Evolutionary conservation across 306 rosid genomes (phyloP).

Genomic region (Pterocarpus macrocarpus): DNA sequence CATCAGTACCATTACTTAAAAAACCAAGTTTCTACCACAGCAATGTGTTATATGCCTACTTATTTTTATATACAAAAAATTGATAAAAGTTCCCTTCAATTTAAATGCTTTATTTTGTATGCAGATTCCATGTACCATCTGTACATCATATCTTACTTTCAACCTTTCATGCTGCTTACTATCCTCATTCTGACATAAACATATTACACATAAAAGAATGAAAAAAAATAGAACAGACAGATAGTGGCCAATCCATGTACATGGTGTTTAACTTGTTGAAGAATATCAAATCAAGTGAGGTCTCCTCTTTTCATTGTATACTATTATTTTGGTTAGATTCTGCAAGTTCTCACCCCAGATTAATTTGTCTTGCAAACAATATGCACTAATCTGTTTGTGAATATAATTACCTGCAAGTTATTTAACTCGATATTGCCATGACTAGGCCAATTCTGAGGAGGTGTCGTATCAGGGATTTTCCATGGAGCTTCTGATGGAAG

Average conservation of each 20-base stretch:
- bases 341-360: background rate
- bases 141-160: background rate
- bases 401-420: slow-evolving; percentile 68
- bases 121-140: background rate
- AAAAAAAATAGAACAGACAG: background rate
- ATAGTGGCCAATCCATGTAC: background rate
- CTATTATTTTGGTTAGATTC: background rate
- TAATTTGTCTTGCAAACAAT: background rate
- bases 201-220: background rate
- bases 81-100: slow-evolving; percentile 13
- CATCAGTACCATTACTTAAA: background rate
- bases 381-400: background rate
- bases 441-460: slow-evolving; percentile 82
- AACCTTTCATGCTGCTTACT: background rate
- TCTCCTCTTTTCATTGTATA: background rate
- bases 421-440: slow-evolving; percentile 70
- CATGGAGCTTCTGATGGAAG: slow-evolving; percentile 85
- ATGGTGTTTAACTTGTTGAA: background rate
- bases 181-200: slow-evolving; percentile 3
- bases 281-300: background rate
- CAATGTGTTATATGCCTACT: background rate
- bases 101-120: background rate
- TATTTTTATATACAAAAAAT: too few relatives aligned
- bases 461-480: slow-evolving; percentile 62
- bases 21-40: background rate